phyloP scores from a whole-genome alignment of 225 moss, liverwort and hornwort genomes.

The Pseudisothecium myosuroides region DNA sequence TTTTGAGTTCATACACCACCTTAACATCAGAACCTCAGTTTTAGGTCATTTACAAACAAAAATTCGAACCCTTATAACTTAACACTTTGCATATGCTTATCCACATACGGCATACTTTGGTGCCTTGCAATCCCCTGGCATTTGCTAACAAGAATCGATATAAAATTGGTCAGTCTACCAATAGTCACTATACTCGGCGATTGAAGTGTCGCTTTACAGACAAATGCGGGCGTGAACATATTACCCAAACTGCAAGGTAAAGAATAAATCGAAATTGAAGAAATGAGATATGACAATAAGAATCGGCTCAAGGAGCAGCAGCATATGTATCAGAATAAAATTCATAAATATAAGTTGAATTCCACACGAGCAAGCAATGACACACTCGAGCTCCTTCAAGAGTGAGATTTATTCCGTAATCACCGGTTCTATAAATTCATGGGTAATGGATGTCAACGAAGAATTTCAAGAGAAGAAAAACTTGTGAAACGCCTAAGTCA shows the following conservation, averaged over 20 bases:
- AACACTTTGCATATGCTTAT: background rate
- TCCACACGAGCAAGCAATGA: background rate
- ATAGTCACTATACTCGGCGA: background rate
- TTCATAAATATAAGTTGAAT: background rate
- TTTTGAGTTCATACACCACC: background rate
- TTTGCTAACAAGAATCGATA: background rate
- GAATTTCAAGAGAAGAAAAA: background rate
- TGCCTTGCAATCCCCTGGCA: background rate
- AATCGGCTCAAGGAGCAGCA: background rate
- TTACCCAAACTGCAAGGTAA: background rate
- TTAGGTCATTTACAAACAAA: background rate
- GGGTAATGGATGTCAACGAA: background rate
- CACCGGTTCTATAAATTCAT: background rate
- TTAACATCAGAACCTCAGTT: background rate
- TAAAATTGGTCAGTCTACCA: background rate
- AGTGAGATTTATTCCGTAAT: background rate
- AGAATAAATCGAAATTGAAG: background rate
- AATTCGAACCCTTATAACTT: background rate
- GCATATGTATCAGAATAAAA: background rate
- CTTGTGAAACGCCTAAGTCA: background rate
- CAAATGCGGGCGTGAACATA: background rate
- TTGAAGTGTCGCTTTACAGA: background rate
- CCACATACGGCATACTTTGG: background rate
- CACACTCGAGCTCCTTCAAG: background rate
- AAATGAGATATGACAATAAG: background rate